Evolutionary conservation across 1,139 yeast genomes (phyloP).

Genomic region (Suhomyces chickasaworum): DNA sequence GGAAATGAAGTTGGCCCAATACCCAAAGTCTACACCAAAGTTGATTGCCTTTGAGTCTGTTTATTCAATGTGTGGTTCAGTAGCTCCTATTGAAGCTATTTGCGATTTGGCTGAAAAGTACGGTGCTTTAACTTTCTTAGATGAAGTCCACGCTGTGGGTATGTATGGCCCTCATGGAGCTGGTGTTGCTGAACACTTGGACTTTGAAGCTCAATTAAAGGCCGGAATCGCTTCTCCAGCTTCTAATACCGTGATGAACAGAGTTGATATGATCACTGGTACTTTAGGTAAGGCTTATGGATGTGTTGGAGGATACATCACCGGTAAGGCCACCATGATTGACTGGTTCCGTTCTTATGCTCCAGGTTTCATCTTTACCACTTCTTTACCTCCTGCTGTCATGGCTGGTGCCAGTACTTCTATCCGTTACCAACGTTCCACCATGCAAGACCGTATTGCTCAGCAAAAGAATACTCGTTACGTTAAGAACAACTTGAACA

Average conservation of each 20-base stretch:
- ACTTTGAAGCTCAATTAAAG: conserved; percentile 77
- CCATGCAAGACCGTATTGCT: conserved; percentile 72
- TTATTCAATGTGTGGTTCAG: conserved; percentile 97
- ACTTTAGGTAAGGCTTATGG: conserved; percentile 97
- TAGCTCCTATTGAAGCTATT: conserved; percentile 88
- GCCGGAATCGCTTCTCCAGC: conserved; percentile 60
- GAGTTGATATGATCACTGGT: conserved; percentile 95
- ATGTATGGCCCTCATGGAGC: conserved; percentile 99
- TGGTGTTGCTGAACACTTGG: conserved; percentile 96
- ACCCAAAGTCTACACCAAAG: conserved; percentile 86
- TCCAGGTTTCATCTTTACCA: conserved; percentile 96
- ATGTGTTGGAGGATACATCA: conserved; percentile 95
- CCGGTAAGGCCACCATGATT: conserved; percentile 78
- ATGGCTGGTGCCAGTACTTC: conserved; percentile 96
- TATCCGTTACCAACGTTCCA: conserved; percentile 78
- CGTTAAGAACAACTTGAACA: conserved; percentile 70
- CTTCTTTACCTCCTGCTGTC: conserved; percentile 93
- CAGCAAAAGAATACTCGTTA: conserved; percentile 88
- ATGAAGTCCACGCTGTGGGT: conserved; percentile 99
- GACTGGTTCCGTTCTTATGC: conserved; percentile 97
- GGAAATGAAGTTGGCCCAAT: conserved; percentile 73
- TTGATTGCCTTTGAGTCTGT: conserved; percentile 96
- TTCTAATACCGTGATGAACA: conserved; percentile 69
- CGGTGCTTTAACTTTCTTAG: conserved; percentile 94
- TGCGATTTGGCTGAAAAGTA: conserved; percentile 97